Percentiles rank a stretch among this genome's conserved stretches.
These are phyloP conservation scores for Cyclotella kingstonii DNA, from an alignment of 108 stramenopile genomes.

Conservation along the genomic window DNA sequence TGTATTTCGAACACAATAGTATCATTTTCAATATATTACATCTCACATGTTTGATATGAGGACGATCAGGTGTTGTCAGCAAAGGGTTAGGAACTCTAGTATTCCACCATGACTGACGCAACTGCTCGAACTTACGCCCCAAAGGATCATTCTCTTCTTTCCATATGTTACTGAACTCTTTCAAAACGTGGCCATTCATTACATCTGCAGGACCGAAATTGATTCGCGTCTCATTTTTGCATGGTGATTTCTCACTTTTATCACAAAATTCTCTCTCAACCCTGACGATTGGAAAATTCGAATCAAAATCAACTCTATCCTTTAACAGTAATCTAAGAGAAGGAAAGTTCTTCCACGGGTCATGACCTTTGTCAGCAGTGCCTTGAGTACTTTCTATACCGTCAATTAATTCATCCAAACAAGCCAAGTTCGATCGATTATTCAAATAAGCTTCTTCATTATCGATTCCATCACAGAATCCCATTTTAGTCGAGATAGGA, in stretches of 20 bases:
- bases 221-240: slow-evolving; percentile 20
- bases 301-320: slow-evolving; percentile 76
- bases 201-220: slow-evolving; percentile 47
- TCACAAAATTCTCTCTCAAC: slow-evolving; percentile 60
- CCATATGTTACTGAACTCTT: slow-evolving; percentile 69
- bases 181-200: slow-evolving; percentile 59
- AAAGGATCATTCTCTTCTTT: slow-evolving; percentile 67
- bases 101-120: slow-evolving; percentile 66
- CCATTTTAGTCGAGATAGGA: slow-evolving; percentile 66
- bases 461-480: slow-evolving; percentile 36
- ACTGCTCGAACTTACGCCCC: slow-evolving; percentile 65
- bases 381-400: slow-evolving; percentile 53
- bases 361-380: slow-evolving; percentile 23
- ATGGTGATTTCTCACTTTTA: slow-evolving; percentile 35
- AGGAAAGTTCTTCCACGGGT: slow-evolving; percentile 74
- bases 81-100: slow-evolving; percentile 59
- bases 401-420: slow-evolving; percentile 68
- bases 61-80: slow-evolving; percentile 74
- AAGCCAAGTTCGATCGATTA: slow-evolving; percentile 48
- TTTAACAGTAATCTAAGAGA: slow-evolving; percentile 59
- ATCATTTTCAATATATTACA: not conserved
- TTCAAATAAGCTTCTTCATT: slow-evolving; percentile 2
- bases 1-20: not conserved
- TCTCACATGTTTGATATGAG: slow-evolving; percentile 74
- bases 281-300: slow-evolving; percentile 58